Evolutionary conservation across 805 yeast genomes (phyloP).

Genomic region (Candida glaebosa): DNA sequence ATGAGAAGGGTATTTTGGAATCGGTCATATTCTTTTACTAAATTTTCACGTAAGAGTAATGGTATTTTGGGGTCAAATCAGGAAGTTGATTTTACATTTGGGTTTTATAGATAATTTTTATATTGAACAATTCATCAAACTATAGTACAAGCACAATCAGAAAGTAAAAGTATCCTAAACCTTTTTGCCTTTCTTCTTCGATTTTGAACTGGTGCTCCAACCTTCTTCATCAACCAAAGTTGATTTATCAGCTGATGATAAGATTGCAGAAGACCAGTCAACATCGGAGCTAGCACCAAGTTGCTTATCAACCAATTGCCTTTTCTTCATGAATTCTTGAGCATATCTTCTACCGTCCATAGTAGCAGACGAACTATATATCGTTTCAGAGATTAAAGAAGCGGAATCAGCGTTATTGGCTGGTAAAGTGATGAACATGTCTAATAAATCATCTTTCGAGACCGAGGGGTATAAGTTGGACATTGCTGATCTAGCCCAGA

Average conservation of each 20-base stretch:
- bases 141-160: not conserved
- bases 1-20: not conserved
- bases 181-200: constrained; percentile 39
- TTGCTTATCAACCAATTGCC: constrained; percentile 65
- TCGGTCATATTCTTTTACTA: no score
- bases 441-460: constrained; percentile 71
- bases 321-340: constrained; percentile 77
- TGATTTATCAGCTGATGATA: constrained; percentile 37
- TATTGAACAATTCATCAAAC: not conserved
- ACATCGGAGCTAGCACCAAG: constrained; percentile 37
- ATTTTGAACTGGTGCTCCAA: constrained; percentile 41
- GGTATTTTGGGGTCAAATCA: no score
- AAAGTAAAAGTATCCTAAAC: no score
- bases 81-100: no score
- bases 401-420: constrained; percentile 61
- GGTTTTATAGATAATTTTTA: not conserved
- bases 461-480: constrained; percentile 69
- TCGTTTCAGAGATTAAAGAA: constrained; percentile 88
- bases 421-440: constrained; percentile 79
- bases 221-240: constrained; percentile 43
- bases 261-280: constrained; percentile 73
- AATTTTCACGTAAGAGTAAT: no score
- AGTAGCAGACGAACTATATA: constrained; percentile 81
- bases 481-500: constrained; percentile 71
- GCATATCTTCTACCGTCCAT: constrained; percentile 97